These are phyloP conservation scores for Saccharomyces uvarum DNA, from an alignment of 1,139 yeast species.

Conservation along the genomic window DNA sequence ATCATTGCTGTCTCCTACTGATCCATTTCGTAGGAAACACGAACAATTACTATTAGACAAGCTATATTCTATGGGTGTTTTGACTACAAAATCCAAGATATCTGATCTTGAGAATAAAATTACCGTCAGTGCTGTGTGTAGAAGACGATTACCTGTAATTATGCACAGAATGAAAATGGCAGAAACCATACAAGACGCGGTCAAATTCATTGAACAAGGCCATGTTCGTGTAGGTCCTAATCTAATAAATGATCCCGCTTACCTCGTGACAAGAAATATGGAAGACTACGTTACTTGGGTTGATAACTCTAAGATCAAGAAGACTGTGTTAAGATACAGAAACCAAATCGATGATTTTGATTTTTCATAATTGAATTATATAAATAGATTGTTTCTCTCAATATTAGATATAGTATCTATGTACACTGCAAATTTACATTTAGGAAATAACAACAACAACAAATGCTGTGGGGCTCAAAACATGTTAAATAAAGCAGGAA, in stretches of 20 bases:
- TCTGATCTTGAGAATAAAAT: constrained; percentile 86
- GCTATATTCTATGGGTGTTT: constrained; percentile 77
- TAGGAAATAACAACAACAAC: not conserved
- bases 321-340: constrained; percentile 80
- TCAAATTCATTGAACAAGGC: constrained; percentile 90
- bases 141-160: constrained; percentile 88
- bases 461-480: not conserved
- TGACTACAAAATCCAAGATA: constrained; percentile 80
- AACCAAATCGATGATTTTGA: constrained; percentile 79
- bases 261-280: constrained; percentile 80
- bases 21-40: constrained; percentile 78
- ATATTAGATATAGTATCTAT: not conserved
- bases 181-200: constrained; percentile 79
- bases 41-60: constrained; percentile 83
- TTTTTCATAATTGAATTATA: constrained; percentile 37
- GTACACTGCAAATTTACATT: not conserved
- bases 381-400: not conserved
- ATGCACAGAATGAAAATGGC: constrained; percentile 96
- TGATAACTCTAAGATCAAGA: constrained; percentile 85
- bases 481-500: not conserved
- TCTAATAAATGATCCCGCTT: constrained; percentile 92
- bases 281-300: constrained; percentile 98
- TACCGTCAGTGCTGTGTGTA: constrained; percentile 84
- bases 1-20: constrained; percentile 76
- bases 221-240: constrained; percentile 97